phyloP scores from a whole-genome alignment of 2,329 filamentous ascomycete genomes.

The Calonectria pseudoreteaudii region DNA sequence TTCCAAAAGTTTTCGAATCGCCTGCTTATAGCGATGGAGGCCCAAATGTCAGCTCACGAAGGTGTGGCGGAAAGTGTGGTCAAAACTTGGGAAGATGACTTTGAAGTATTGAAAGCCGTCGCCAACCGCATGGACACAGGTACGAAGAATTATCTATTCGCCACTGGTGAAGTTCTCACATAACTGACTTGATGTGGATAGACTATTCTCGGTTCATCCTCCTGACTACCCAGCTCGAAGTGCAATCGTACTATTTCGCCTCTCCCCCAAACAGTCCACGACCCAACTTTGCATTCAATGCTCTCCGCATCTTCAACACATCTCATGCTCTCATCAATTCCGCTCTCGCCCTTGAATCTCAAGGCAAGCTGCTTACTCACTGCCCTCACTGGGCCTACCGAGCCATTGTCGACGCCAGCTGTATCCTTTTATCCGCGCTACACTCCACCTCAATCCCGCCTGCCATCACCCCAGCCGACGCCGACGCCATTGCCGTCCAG shows the following conservation, averaged over 20 bases:
- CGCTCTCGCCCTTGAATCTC: conserved; percentile 56
- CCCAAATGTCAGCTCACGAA: conserved; percentile 58
- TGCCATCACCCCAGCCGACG: conserved; percentile 47
- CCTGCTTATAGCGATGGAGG: conserved; percentile 60
- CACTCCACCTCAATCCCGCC: conserved; percentile 55
- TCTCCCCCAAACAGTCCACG: conserved; percentile 54
- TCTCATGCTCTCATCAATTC: conserved; percentile 58
- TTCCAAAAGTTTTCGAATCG: conserved; percentile 64
- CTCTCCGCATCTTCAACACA: conserved; percentile 61
- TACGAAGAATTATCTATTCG: conserved; percentile 35
- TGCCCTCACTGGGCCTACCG: conserved; percentile 63
- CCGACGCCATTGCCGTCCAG: conserved; percentile 45
- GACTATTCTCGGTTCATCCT: conserved; percentile 63
- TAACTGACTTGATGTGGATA: conserved; percentile 31
- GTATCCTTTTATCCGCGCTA: conserved; percentile 59
- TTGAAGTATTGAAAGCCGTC: conserved; percentile 59
- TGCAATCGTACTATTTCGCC: conserved; percentile 65
- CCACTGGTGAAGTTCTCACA: not conserved
- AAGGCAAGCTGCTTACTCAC: conserved; percentile 56
- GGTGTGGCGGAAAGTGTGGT: conserved; percentile 61
- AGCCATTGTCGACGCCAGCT: conserved; percentile 57
- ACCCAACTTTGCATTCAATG: conserved; percentile 55
- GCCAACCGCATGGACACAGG: conserved; percentile 61
- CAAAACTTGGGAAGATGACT: conserved; percentile 63
- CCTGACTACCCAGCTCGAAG: conserved; percentile 62